Base-by-base conservation (phyloP, 2,329 filamentous ascomycete genomes). In the Lojkania enalia region DNA sequence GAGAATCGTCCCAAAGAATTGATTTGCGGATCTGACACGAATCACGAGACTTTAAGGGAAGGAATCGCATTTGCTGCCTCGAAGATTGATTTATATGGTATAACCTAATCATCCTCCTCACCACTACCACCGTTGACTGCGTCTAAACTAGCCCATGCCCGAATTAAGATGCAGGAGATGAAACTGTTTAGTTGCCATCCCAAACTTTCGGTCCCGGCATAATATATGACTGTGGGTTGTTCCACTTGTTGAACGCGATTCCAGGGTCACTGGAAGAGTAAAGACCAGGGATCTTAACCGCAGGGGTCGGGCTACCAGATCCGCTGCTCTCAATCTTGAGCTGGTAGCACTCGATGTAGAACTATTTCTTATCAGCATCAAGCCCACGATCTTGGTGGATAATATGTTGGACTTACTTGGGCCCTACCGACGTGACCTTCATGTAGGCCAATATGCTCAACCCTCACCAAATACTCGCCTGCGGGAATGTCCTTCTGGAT, bases 251-350 rank as follows among this genome's bases (percentile, higher is more conserved):
- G 54, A 77, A 71, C 23, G 72, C 65, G 52, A 79, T 76, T 29
- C 75, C 76, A 2, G 75, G 71, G 59, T 79, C 75, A 39, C 52
- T 69, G 2, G 72, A 62, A 20, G 64, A 72, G 63, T 79, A 80
- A 1, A 75, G 69, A 12, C 77, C 76, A 0, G 76, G 77, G 51
- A 79, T 74, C 43, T 70, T 70, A 19, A 76, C 75, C 59, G 16
- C 63, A 46, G 76, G 75, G 3, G 66, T 66, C 3, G 69, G 74
- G 2, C 66, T 73, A 19, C 74, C 74, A 12, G 66, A 67, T 14
- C 61, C 60, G 13, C 46, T 42, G 19, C 73, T 71, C 20, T 74
- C 72, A 25, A 79, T 71, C 47, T 74, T 73, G 42, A 80, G 67
- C 64, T 79, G 75, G 52, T 63, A 64, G 58, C 65, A 67, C 35